Base-by-base conservation (phyloP, 23 red algal species). In the Cyanidioschyzon merolae region DNA sequence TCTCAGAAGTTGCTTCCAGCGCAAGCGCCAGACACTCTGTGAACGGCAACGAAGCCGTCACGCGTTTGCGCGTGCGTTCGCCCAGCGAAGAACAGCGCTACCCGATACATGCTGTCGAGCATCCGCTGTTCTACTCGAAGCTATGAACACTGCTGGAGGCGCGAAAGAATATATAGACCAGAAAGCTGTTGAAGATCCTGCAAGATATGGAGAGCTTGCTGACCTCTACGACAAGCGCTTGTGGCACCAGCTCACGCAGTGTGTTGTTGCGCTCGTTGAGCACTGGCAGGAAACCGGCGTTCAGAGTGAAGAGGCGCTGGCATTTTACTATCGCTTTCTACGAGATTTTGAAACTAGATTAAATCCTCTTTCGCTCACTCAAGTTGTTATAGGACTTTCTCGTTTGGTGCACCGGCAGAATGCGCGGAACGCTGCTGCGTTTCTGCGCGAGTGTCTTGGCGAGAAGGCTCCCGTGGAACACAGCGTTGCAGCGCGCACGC, bases 351-450 rank as follows among this genome's bases (percentile, higher is more conserved):
- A 96, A 58, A 74, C 84, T 2, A 76, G 86, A 30, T 76, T 96
- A 24, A 96, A 96, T 50, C 87, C 92, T 0, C 68, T 96, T 37
- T 79, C 87, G n/a, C 87, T 96, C 24, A 78, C 86, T 2, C 81
- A 88, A 39, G 86, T 95, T 76, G 50, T 95, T 36, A 57, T 77
- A 16, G 40, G 41, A 18, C 86, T 95, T 16, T 68, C 79, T 27
- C 75, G 68, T 41, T 45, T 67, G 36, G 83, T 86, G 30, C 59
- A 82, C 50, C 34, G 59, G 74, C 41, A 76, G 38, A 76, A 57
- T 26, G 76, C 87, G 18, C 30, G 58, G 29, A 75, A 83, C 39
- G 87, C 87, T n/a, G 68, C 90, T 38, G 87, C 40, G 12, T 96
- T 96, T 68, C 79, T 96, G 26, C 45, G 75, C 1, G 58, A 76